Conservation (phyloP, 2,329 filamentous ascomycete species). For the Neobulgaria alba region DNA sequence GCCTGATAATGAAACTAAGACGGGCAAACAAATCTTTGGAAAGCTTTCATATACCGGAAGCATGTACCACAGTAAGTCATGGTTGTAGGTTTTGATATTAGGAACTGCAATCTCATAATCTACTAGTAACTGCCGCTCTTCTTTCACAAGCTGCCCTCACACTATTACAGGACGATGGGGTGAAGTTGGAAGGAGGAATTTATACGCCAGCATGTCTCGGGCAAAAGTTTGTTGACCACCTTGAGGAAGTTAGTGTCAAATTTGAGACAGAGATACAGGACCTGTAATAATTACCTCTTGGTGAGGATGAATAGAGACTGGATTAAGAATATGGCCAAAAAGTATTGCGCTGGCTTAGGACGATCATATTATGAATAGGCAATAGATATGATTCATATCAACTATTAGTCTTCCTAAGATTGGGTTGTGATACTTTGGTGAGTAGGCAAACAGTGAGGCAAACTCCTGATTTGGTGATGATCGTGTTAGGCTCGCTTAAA, state of each 20-base stretch:
- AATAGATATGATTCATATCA: no score
- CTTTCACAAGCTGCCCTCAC: conserved; percentile 56
- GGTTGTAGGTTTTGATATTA: not conserved
- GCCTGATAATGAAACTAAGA: conserved; percentile 42
- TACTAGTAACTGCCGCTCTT: conserved; percentile 59
- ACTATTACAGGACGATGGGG: conserved; percentile 46
- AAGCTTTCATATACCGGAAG: conserved; percentile 49
- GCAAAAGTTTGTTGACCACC: conserved; percentile 51
- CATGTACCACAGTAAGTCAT: conserved; percentile 53
- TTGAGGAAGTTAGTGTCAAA: conserved; percentile 51
- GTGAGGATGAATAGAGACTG: no score
- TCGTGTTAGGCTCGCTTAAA: no score
- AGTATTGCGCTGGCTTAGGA: no score
- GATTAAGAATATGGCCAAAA: no score
- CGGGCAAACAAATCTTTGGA: conserved; percentile 37
- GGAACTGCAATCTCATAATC: conserved; percentile 6
- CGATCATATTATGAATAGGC: no score
- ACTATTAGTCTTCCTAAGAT: no score
- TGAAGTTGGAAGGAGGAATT: conserved; percentile 46
- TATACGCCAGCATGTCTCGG: conserved; percentile 65
- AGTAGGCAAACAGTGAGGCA: no score
- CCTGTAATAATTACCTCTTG: not conserved
- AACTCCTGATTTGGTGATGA: no score
- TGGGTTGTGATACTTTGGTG: no score
- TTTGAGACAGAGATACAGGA: conserved; percentile 36